Base-by-base conservation (phyloP, 2,329 filamentous ascomycete genomes). In the Polytolypa hystricis region DNA sequence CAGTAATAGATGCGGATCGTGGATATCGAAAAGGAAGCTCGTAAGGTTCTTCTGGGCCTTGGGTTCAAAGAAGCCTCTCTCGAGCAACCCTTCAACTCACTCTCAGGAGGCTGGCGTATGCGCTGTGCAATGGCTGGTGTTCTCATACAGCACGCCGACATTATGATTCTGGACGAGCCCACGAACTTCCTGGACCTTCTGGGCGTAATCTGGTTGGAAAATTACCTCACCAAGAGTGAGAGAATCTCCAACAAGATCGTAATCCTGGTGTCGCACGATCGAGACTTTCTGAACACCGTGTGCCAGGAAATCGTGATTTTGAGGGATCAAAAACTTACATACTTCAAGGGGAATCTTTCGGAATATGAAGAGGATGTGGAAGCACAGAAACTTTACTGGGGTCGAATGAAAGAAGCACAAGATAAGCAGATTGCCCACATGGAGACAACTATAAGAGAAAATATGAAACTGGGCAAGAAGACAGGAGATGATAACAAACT, bases 161-260 rank as follows among this genome's bases (percentile, higher is more conserved):
- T 93, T 2, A 66, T 93, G 40, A 78, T 93, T 34, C 73, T 93
- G 2, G 84, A 93, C 54, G 84, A 93, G 53, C 85, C 85, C 0
- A 93, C 84, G 21, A 93, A 93, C 52, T 93, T 84, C 52, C 70
- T 93, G 1, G 84, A 93, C 50, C 65, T 93, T 1, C 69, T 86
- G 0, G 83, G 82, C 1, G 86, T 93, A 39, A 74, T 93, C 38
- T 93, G 85, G 84, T 67, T 94, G 1, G 80, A 93, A 52, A 71
- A 71, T 9, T 79, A 86, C 51, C 71, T 93, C 7, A 62, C 62
- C 35, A 64, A 71, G 25, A 56, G 79, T 2, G 66, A 67, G 3
- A 70, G 75, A 14, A 56, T 56, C 0, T 60, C 67, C 0, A 59
- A 66, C 2, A 73, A 69, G 1, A 91, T 84, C 0, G 67, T 91